Percentiles rank a stretch among this genome's conserved stretches.
Conservation (phyloP, 73 alveolate species). For the Blepharisma japonicum region DNA sequence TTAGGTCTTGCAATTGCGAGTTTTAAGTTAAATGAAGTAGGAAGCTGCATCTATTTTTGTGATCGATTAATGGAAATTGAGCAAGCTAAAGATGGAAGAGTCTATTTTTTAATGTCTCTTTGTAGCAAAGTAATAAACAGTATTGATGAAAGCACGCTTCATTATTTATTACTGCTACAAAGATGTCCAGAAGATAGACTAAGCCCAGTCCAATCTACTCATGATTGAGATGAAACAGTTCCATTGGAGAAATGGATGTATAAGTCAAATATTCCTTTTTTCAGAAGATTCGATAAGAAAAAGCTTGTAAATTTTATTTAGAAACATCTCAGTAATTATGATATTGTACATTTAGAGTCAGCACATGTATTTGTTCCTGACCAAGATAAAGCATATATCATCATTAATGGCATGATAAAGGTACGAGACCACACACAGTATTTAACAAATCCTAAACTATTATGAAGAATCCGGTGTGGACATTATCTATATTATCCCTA, state of each 20-base stretch:
- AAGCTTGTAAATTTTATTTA: not conserved
- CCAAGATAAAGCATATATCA: not conserved
- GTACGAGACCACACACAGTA: not conserved
- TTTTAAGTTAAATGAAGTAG: constrained; percentile 13
- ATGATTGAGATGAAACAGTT: no score
- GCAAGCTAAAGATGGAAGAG: not conserved
- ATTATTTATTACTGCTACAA: not conserved
- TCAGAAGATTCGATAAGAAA: constrained; percentile 1
- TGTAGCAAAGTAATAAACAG: not conserved
- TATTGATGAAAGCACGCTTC: not conserved
- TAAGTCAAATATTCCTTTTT: constrained; percentile 21
- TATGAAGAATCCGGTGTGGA: not conserved
- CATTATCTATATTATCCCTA: not conserved
- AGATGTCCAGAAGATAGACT: no score
- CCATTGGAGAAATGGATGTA: no score
- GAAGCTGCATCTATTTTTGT: constrained; percentile 15
- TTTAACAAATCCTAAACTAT: not conserved
- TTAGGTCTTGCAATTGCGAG: constrained; percentile 13
- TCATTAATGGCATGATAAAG: not conserved
- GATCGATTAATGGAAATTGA: not conserved
- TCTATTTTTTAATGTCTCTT: not conserved
- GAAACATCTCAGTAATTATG: not conserved
- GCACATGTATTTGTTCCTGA: not conserved
- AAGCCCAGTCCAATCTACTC: no score
- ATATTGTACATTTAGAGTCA: not conserved